Conservation (phyloP, 2,329 filamentous ascomycete genomes). For the Aspergillus sp. region DNA sequence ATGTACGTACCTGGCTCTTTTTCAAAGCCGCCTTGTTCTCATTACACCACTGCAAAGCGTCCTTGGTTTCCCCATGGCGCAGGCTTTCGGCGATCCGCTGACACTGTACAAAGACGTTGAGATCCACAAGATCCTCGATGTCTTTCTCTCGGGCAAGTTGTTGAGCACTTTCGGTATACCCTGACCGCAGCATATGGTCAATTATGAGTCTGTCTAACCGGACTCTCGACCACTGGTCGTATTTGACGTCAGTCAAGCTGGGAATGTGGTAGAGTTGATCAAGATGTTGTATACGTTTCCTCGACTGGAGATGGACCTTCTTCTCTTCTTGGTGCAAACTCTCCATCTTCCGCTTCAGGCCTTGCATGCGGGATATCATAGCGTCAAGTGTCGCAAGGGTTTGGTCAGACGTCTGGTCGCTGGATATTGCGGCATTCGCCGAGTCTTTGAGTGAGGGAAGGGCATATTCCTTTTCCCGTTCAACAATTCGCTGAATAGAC, state of each 20-base stretch:
- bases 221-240: slow-evolving; percentile 83
- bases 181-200: slow-evolving; percentile 86
- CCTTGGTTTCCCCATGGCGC: slow-evolving; percentile 66
- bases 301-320: slow-evolving; percentile 70
- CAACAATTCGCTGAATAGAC: slow-evolving; percentile 56
- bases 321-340: slow-evolving; percentile 76
- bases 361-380: slow-evolving; percentile 82
- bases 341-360: slow-evolving; percentile 82
- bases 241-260: slow-evolving; percentile 84
- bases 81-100: slow-evolving; percentile 74
- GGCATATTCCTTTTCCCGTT: slow-evolving; percentile 49
- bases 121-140: slow-evolving; percentile 80
- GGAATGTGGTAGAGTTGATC: slow-evolving; percentile 77
- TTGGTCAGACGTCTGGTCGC: slow-evolving; percentile 63
- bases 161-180: slow-evolving; percentile 75
- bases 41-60: slow-evolving; percentile 84
- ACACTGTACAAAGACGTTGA: slow-evolving; percentile 83
- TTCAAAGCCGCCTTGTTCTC: slow-evolving; percentile 92
- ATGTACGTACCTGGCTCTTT: slow-evolving; percentile 69
- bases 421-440: slow-evolving; percentile 64
- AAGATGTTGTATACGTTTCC: slow-evolving; percentile 76
- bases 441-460: slow-evolving; percentile 51
- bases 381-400: slow-evolving; percentile 78
- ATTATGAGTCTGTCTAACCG: slow-evolving; percentile 81
- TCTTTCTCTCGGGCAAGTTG: slow-evolving; percentile 72